Evolutionary conservation across 352 stramenopile species (phyloP).

Genomic region (Salisapilia sapeloensis): DNA sequence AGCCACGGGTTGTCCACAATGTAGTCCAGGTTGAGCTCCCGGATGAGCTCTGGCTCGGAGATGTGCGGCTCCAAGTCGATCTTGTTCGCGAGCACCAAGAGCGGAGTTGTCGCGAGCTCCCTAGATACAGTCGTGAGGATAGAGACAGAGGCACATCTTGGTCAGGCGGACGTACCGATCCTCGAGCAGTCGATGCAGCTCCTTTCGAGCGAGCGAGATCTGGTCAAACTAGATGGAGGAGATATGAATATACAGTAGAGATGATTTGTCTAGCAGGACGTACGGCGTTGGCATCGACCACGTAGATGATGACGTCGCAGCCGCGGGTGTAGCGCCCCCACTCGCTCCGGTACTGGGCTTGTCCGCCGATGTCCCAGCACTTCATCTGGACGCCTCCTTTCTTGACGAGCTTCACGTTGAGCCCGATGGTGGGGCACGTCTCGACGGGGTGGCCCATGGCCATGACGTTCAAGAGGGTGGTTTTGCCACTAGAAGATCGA

Average conservation of each 20-base stretch:
- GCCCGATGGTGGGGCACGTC: conserved; percentile 93
- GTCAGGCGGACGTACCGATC: conserved; percentile 64
- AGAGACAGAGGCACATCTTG: not conserved
- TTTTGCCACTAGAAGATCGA: conserved; percentile 80
- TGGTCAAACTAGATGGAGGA: conserved; percentile 70
- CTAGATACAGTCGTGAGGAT: conserved; percentile 8
- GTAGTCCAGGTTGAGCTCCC: conserved; percentile 96
- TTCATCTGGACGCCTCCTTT: conserved; percentile 95
- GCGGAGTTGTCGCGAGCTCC: conserved; percentile 80
- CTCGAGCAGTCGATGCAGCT: conserved; percentile 87
- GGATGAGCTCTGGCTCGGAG: conserved; percentile 80
- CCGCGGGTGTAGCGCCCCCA: conserved; percentile 91
- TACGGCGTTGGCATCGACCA: conserved; percentile 93
- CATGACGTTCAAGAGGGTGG: conserved; percentile 92
- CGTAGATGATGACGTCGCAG: conserved; percentile 98
- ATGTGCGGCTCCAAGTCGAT: conserved; percentile 94
- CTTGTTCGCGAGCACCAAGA: conserved; percentile 98
- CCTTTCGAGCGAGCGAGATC: conserved; percentile 89
- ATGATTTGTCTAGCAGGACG: conserved; percentile 4
- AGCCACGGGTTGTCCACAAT: conserved; percentile 98
- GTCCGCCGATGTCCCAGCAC: conserved; percentile 97
- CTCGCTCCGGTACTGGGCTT: conserved; percentile 92
- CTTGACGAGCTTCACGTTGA: conserved; percentile 96
- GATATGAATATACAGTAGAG: not conserved
- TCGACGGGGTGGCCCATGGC: conserved; percentile 91